These are phyloP conservation scores for Fraxinus sp. DNA, from an alignment of 305 asterid species.

Conservation along the genomic window DNA sequence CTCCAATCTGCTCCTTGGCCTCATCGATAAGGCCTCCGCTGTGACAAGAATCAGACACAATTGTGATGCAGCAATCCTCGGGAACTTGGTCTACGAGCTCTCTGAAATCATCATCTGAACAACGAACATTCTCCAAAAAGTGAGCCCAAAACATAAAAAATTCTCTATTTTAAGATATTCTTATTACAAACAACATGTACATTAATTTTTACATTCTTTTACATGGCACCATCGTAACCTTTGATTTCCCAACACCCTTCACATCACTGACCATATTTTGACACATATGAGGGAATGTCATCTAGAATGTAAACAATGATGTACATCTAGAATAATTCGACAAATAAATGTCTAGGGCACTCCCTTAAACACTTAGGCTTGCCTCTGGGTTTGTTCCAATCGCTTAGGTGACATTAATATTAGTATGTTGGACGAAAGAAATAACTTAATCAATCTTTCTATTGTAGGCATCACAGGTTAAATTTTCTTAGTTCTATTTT, in stretches of 20 bases:
- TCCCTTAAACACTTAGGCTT: background rate
- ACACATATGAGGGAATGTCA: background rate
- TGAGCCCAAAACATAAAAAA: background rate
- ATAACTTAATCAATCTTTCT: background rate
- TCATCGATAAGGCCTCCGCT: conserved; percentile 92
- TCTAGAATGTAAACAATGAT: background rate
- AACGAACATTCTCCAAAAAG: background rate
- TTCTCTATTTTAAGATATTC: background rate
- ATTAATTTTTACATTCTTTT: too few species aligned
- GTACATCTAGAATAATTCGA: background rate
- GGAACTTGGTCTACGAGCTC: conserved; percentile 45
- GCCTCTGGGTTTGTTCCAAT: background rate
- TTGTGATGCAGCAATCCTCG: conserved; percentile 72
- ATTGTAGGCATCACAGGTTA: background rate
- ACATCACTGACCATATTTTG: background rate
- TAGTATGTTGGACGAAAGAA: background rate
- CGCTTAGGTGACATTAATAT: background rate
- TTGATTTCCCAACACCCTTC: background rate
- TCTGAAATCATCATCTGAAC: conserved; percentile 89
- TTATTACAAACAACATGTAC: background rate
- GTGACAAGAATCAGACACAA: conserved; percentile 94
- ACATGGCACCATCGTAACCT: background rate
- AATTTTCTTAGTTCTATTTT: background rate
- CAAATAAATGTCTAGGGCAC: background rate
- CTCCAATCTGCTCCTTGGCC: conserved; percentile 94